A percentile compares a stretch with the other conserved stretches of the same genome.
Evolutionary conservation across 495 filamentous ascomycete genomes (phyloP).

Genomic region (Penicillium chermesinum): DNA sequence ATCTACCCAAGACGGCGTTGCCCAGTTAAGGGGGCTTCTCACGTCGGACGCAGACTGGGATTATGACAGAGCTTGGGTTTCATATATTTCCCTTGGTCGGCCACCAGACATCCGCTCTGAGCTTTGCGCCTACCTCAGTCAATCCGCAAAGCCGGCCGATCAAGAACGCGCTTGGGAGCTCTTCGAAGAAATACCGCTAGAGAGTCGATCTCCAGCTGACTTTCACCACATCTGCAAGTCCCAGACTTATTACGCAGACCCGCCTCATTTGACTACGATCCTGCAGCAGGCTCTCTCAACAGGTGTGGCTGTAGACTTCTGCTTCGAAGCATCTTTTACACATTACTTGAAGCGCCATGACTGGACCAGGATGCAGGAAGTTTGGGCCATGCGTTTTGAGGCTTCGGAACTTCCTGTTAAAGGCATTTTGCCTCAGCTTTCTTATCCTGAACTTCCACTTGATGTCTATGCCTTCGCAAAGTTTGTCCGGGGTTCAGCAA

Average conservation of each 20-base stretch:
- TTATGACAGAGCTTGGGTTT: constrained; percentile 33
- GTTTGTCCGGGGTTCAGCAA: no score
- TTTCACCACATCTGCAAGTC: constrained; percentile 34
- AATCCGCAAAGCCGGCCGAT: constrained; percentile 30
- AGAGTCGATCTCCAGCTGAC: constrained; percentile 29
- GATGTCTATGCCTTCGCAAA: neutral
- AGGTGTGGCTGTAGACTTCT: constrained; percentile 12
- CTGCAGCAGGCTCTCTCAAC: constrained; percentile 28
- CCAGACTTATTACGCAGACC: constrained; percentile 13
- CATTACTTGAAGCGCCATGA: constrained; percentile 30
- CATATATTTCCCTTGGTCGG: constrained; percentile 27
- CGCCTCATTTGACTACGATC: constrained; percentile 18
- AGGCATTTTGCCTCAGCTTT: neutral
- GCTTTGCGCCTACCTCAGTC: constrained; percentile 36
- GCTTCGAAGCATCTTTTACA: constrained; percentile 24
- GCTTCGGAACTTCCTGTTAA: neutral
- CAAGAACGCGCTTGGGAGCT: constrained; percentile 34
- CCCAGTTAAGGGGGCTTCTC: constrained; percentile 6
- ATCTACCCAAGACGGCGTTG: neutral
- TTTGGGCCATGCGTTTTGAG: constrained; percentile 3
- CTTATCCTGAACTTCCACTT: neutral
- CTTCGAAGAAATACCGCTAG: constrained; percentile 33
- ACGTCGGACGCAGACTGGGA: constrained; percentile 13
- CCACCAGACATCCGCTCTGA: constrained; percentile 22
- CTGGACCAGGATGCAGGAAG: constrained; percentile 24